A percentile compares a stretch with the other conserved stretches of the same genome.
Evolutionary conservation across 345 rosid genomes (phyloP).

Genomic region (Eutrema japonicum): DNA sequence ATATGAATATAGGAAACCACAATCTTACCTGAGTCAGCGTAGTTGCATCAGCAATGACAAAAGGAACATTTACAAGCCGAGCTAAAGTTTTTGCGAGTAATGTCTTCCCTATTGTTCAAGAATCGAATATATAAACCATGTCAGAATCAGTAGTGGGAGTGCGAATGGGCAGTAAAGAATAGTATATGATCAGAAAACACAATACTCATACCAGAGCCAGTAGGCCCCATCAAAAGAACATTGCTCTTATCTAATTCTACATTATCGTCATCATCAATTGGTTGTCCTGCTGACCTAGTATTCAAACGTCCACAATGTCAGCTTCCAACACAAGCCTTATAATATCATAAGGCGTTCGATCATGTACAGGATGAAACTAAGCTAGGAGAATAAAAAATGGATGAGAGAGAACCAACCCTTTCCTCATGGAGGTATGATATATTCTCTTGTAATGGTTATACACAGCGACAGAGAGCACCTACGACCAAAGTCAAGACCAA

Average conservation of each 20-base stretch:
- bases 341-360: neutral
- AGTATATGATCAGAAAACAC: constrained; percentile 7
- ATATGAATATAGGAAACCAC: neutral
- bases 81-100: constrained; percentile 85
- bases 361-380: constrained; percentile 20
- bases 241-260: constrained; percentile 97
- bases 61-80: constrained; percentile 82
- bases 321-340: constrained; percentile 27
- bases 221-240: constrained; percentile 93
- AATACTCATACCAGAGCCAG: constrained; percentile 80
- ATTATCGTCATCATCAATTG: constrained; percentile 67
- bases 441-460: constrained; percentile 96
- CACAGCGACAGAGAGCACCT: constrained; percentile 96
- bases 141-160: neutral
- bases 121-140: constrained; percentile 1
- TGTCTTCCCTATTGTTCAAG: constrained; percentile 66
- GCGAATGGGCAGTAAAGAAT: constrained; percentile 5
- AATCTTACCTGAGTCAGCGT: constrained; percentile 77
- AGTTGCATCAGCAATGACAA: constrained; percentile 87
- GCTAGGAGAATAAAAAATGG: neutral
- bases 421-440: constrained; percentile 59
- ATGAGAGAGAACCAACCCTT: constrained; percentile 65
- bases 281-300: constrained; percentile 84
- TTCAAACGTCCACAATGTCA: constrained; percentile 48
- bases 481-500: constrained; percentile 36